Base-by-base conservation (phyloP, 1,284 basidiomycete species). In the Trichosporon sp. region DNA sequence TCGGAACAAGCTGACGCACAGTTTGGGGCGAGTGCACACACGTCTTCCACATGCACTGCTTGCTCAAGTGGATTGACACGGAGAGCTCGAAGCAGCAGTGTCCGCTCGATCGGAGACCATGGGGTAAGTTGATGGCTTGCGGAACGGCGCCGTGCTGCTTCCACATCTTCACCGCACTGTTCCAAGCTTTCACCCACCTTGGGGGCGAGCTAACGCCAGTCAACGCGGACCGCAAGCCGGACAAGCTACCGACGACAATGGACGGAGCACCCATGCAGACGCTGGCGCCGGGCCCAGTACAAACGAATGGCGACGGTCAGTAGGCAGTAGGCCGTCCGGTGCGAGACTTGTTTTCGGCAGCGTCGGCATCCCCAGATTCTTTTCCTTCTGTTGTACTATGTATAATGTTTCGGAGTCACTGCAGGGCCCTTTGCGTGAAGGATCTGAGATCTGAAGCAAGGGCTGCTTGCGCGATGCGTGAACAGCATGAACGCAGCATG, bases 21-120 rank as follows among this genome's bases (percentile, higher is more conserved):
- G 94, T 96, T 63, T 96, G 92, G 91, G 94, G 94, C 27, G 89
- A 95, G 81, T 97, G 94, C 74, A 91, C 88, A 6, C 94, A 96
- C 77, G 88, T 95, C 62, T 95, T 93, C 76, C 92, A 95, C 78
- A 92, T 94, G 91, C 92, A 95, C 79, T 96, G 94, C 80, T 81
- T 97, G 13, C 84, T 95, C 70, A 95, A 95, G 78, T 97, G 94
- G 94, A 87, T 96, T 66, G 87, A 87, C 2, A 93, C 92, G 0
- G 84, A 88, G 3, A 86, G 89, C 14, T 91, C 89, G 34, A 95
- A 95, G 76, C 87, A 89, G 71, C 91, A 92, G 73, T 96, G 94
- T 82, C 94, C 94, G 11, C 93, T 97, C 89, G 94, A 96, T 74
- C 84, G 94, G 49, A 83, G 91, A 73, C 84, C 88, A 4, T 97